Percentiles rank a stretch among this genome's conserved stretches.
Conservation (phyloP, 177 flowering plant species). For the Telopea speciosissima region DNA sequence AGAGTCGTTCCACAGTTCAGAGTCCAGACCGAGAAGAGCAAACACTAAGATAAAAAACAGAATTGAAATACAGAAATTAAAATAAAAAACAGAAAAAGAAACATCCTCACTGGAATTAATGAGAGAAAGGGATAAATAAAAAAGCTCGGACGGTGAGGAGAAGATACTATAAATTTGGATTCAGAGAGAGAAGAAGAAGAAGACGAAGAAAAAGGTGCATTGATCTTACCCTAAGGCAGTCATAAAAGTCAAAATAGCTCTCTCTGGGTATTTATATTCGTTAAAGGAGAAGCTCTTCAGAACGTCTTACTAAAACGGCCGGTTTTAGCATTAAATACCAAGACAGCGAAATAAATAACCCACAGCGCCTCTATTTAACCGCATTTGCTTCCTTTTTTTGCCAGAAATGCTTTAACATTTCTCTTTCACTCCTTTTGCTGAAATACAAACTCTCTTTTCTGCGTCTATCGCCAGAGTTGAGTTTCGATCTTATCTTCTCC, state of each 20-base stretch:
- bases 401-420: neutral
- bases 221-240: neutral
- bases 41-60: neutral
- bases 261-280: neutral
- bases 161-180: neutral
- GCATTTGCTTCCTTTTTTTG: neutral
- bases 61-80: no score
- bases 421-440: neutral
- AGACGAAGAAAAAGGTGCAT: neutral
- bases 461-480: neutral
- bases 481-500: neutral
- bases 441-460: neutral
- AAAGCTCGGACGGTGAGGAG: neutral
- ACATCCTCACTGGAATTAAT: neutral
- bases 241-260: neutral
- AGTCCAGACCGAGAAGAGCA: neutral
- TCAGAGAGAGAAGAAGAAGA: neutral
- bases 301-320: constrained; percentile 7
- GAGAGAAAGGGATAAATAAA: neutral
- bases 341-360: neutral
- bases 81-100: neutral
- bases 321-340: constrained; percentile 15
- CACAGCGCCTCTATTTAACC: neutral
- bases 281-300: neutral
- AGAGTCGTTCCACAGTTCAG: neutral